Evolutionary conservation across 352 stramenopile genomes (phyloP).

Genomic region (Pythium dissimile): DNA sequence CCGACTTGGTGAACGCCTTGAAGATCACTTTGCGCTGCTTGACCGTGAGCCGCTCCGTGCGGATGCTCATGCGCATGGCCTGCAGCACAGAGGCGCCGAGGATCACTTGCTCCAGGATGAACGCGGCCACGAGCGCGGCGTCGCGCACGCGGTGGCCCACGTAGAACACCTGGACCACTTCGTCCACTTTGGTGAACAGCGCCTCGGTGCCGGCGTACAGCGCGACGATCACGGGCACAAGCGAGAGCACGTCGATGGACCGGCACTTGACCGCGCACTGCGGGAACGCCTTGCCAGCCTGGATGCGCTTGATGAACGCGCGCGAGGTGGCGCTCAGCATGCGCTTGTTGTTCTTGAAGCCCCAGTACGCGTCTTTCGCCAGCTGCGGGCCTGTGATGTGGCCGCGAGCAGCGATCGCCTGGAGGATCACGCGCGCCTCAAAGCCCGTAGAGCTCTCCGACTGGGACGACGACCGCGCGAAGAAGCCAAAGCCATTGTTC

Average conservation of each 20-base stretch:
- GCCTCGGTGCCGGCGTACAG: conserved; percentile 76
- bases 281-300: conserved; percentile 64
- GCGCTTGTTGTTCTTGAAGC: conserved; percentile 76
- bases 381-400: conserved; percentile 69
- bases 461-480: conserved; percentile 27
- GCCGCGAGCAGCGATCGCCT: conserved; percentile 65
- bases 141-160: conserved; percentile 64
- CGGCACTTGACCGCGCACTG: conserved; percentile 74
- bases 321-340: conserved; percentile 66
- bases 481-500: conserved; percentile 29
- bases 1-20: conserved; percentile 82
- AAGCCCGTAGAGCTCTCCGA: conserved; percentile 82
- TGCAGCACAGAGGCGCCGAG: conserved; percentile 71
- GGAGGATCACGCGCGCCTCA: conserved; percentile 68
- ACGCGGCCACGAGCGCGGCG: conserved; percentile 62
- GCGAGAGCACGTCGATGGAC: conserved; percentile 73
- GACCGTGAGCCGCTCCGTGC: conserved; percentile 69
- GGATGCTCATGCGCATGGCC: conserved; percentile 83
- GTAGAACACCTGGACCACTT: conserved; percentile 81
- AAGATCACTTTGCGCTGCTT: conserved; percentile 85
- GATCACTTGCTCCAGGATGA: conserved; percentile 80
- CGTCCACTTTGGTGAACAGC: conserved; percentile 78
- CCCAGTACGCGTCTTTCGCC: conserved; percentile 79
- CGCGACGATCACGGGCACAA: conserved; percentile 72
- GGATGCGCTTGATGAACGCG: conserved; percentile 74